Percentiles rank a stretch among this genome's conserved stretches.
Evolutionary conservation across 441 rosid genomes (phyloP).

Genomic region (Bocquillonia castaneifolia): DNA sequence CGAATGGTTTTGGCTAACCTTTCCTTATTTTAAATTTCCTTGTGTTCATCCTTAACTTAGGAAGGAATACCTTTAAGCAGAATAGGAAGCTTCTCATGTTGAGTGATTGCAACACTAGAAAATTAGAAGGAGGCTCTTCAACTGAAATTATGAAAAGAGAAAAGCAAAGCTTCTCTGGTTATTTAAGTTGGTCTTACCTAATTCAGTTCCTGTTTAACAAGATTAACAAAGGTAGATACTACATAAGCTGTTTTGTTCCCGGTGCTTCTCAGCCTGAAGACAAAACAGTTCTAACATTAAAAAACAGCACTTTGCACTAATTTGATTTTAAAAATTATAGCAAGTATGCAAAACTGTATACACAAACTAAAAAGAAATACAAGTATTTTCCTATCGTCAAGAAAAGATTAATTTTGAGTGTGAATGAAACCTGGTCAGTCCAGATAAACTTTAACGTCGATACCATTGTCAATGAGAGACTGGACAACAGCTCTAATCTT

Average conservation of each 20-base stretch:
- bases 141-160: neutral
- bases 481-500: slow-evolving; percentile 91
- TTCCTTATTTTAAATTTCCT: too few species aligned
- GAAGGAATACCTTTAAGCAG: neutral
- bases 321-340: neutral
- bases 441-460: slow-evolving; percentile 71
- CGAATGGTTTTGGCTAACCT: too few species aligned
- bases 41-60: too few species aligned
- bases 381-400: neutral
- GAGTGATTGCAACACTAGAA: neutral
- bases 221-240: neutral
- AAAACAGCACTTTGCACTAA: neutral
- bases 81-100: too few species aligned
- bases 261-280: neutral
- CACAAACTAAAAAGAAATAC: neutral
- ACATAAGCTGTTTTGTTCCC: neutral
- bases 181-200: neutral
- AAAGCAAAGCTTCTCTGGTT: neutral
- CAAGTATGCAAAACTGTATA: neutral
- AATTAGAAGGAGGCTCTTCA: neutral
- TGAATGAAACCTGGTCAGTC: slow-evolving; percentile 36
- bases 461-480: slow-evolving; percentile 80
- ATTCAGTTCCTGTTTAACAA: neutral
- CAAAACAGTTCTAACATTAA: neutral
- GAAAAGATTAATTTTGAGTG: neutral